Percentiles rank a stretch among this genome's conserved stretches.
phyloP scores from a whole-genome alignment of 768 basidiomycete species.

The Collybiopsis luxurians region DNA sequence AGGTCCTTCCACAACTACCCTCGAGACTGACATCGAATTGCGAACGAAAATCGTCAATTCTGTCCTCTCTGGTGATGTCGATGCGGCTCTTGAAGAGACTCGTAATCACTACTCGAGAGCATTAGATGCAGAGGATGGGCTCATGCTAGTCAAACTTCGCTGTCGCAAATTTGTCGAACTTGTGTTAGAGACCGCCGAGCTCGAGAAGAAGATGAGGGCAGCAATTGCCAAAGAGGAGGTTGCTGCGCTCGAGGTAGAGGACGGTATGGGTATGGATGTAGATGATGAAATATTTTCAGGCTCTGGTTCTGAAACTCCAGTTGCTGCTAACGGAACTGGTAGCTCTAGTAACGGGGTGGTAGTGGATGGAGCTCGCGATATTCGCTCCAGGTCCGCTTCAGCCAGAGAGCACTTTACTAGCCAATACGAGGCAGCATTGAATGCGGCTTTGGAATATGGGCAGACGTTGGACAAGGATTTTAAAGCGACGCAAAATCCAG shows the following conservation, averaged over 20 bases:
- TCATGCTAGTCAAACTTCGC: constrained; percentile 78
- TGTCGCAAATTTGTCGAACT: constrained; percentile 88
- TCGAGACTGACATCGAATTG: constrained; percentile 54
- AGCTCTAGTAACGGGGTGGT: constrained; percentile 9
- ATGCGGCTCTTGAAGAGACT: constrained; percentile 59
- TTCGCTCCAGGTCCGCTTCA: constrained; percentile 11
- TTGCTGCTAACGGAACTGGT: not conserved
- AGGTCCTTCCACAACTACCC: constrained; percentile 15
- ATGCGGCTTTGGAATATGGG: constrained; percentile 70
- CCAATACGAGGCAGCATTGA: constrained; percentile 58
- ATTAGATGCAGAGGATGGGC: constrained; percentile 61
- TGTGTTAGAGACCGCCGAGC: constrained; percentile 65
- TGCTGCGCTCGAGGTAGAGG: constrained; percentile 31
- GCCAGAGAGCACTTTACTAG: constrained; percentile 8
- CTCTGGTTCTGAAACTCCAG: not conserved
- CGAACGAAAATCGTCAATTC: constrained; percentile 72
- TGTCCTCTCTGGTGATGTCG: constrained; percentile 68
- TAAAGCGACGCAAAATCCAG: constrained; percentile 56
- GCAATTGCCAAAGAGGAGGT: constrained; percentile 27
- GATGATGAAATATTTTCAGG: constrained; percentile 37
- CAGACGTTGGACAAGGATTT: constrained; percentile 69
- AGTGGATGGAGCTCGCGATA: constrained; percentile 17
- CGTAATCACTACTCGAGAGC: constrained; percentile 58
- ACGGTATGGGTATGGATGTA: constrained; percentile 63
- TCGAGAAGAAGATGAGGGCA: constrained; percentile 59